Evolutionary conservation across 768 basidiomycete genomes (phyloP), one percentile per base, ranked within the genome.

Genomic region (Ramaria sp.): DNA sequence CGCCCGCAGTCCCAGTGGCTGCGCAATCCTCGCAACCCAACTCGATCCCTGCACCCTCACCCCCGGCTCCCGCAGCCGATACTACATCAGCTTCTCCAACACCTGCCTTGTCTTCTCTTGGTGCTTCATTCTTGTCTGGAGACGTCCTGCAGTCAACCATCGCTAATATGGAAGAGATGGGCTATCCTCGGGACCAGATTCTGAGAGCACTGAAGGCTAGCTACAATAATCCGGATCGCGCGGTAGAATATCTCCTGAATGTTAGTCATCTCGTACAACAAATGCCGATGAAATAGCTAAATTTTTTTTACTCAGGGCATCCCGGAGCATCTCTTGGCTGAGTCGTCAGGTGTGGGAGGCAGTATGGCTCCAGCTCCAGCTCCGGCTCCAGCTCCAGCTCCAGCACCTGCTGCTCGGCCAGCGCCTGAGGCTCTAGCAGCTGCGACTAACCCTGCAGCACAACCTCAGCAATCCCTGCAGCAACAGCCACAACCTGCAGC

Each of bases 201-300:
- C 70, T 83, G 64, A 80, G 84, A 15, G 93, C 94, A 3, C 68
- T 99, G 68, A 78, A 91, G 59, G 96, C 94, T 27, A 93, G 90
- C 66, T 99, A 80, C 73, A 99, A 99, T 71, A 98, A 99, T 71
- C 89, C 96, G 7, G 93, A 98, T 64, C 81, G 96, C 31, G 96
- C 96, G 7, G 95, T 92, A n/a, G 96, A 99, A 69, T 99, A 99
- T 70, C 73, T 99, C 55, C 86, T 98, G 81, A 95, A 67, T 59
- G 95, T 94, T 63, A 62, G 86, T 72, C 19, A 10, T 52, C 12
- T 49, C 62, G 48, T 41, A 47, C 42, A 45, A 42, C 20, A 47
- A 37, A 50, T 54, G 51, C n/a, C 51, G 52, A 15, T 63, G 53
- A 62, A 60, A 57, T 56, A 55, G 27, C 22, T 20, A 11, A 52